These are phyloP conservation scores for Verticillium isaacii DNA, from an alignment of 2,329 filamentous ascomycete species.

Conservation along the genomic window DNA sequence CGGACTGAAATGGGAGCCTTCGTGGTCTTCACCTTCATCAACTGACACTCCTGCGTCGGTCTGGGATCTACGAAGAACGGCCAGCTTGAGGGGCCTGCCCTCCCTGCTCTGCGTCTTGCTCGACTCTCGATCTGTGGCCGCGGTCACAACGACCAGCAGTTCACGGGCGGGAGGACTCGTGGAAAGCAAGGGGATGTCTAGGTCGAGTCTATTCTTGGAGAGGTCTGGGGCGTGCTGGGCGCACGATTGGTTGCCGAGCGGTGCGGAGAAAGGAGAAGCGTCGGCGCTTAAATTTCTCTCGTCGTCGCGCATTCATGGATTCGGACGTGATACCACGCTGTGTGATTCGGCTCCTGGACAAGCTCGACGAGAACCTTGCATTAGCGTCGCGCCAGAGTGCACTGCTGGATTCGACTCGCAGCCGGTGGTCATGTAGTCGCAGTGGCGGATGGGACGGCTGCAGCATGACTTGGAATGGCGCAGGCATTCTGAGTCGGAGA, in stretches of 20 bases:
- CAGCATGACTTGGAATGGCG: not conserved
- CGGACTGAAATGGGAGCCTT: no score
- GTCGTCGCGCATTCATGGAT: not conserved
- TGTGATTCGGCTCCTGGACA: slow-evolving; percentile 7
- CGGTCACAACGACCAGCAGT: not conserved
- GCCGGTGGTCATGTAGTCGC: not conserved
- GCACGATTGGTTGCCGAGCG: slow-evolving; percentile 11
- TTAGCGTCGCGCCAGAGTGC: slow-evolving; percentile 8
- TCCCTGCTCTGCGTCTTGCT: not conserved
- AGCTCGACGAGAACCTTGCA: slow-evolving; percentile 1
- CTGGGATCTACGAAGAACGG: not conserved
- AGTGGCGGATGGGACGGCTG: not conserved
- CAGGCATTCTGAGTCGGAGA: no score
- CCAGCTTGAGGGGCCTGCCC: not conserved
- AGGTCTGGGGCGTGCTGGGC: slow-evolving; percentile 5
- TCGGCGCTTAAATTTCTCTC: slow-evolving; percentile 15
- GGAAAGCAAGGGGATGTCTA: not conserved
- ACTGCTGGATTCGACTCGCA: not conserved
- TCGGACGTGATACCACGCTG: not conserved
- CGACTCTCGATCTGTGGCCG: not conserved
- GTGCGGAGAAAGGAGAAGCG: slow-evolving; percentile 10
- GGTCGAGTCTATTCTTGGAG: slow-evolving; percentile 17
- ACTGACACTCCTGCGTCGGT: not conserved
- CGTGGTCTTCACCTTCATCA: not conserved
- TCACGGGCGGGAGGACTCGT: not conserved